These are phyloP conservation scores for Ophiostoma angusticollis DNA, from an alignment of 2,329 filamentous ascomycete genomes.

Conservation along the genomic window DNA sequence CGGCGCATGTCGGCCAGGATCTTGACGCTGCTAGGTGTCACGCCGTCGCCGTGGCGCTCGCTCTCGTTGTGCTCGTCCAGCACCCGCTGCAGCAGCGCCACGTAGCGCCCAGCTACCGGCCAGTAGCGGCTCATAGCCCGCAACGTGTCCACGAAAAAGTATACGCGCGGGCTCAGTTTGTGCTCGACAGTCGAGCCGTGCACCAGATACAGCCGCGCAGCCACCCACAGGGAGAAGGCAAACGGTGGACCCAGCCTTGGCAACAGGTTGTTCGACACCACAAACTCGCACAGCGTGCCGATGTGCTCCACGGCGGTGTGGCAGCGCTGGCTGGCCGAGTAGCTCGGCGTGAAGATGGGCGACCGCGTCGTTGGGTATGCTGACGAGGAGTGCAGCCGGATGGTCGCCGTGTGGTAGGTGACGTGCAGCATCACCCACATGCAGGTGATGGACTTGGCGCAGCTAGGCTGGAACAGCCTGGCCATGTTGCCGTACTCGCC, in stretches of 20 bases:
- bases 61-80: slow-evolving; percentile 76
- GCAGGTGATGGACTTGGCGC: slow-evolving; percentile 59
- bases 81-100: slow-evolving; percentile 64
- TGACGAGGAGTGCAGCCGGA: slow-evolving; percentile 80
- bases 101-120: slow-evolving; percentile 77
- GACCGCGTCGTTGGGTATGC: slow-evolving; percentile 85
- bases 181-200: slow-evolving; percentile 84
- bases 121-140: slow-evolving; percentile 71
- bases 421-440: slow-evolving; percentile 87
- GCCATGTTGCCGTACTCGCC: slow-evolving; percentile 75
- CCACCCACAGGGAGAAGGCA: slow-evolving; percentile 87
- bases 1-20: slow-evolving; percentile 86
- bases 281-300: slow-evolving; percentile 63
- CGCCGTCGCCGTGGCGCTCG: slow-evolving; percentile 58
- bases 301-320: slow-evolving; percentile 75
- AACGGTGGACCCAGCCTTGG: slow-evolving; percentile 78
- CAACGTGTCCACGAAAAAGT: slow-evolving; percentile 70
- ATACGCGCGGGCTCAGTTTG: slow-evolving; percentile 65
- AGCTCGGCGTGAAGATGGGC: slow-evolving; percentile 79
- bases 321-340: slow-evolving; percentile 72
- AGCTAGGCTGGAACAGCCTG: slow-evolving; percentile 58
- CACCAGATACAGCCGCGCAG: slow-evolving; percentile 72
- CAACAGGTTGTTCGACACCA: slow-evolving; percentile 60
- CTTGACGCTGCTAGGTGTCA: slow-evolving; percentile 70
- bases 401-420: slow-evolving; percentile 80